Evolutionary conservation across 2,329 filamentous ascomycete genomes (phyloP).

Genomic region (Fusarium buharicum): DNA sequence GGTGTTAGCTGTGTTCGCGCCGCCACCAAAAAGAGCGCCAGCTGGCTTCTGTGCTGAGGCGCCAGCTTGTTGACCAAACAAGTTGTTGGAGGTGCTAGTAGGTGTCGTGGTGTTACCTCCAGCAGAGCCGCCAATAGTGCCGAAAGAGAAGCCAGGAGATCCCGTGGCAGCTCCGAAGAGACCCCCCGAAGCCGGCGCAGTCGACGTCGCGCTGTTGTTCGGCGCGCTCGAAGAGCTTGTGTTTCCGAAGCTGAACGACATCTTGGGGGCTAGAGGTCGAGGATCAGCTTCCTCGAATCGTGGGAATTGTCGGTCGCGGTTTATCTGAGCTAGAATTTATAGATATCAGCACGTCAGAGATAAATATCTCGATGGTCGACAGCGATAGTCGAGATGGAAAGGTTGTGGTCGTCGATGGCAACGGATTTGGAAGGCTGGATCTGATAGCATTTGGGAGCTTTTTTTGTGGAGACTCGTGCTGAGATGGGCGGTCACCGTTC

Average conservation of each 20-base stretch:
- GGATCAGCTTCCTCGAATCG: conserved; percentile 38
- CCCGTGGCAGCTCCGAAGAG: conserved; percentile 54
- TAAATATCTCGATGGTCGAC: conserved; percentile 3
- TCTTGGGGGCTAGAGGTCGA: conserved; percentile 40
- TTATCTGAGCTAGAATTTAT: conserved; percentile 4
- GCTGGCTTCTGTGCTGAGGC: conserved; percentile 44
- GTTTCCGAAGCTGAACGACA: conserved; percentile 56
- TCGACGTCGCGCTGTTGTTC: conserved; percentile 47
- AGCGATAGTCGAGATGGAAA: conserved; percentile 28
- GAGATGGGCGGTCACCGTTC: conserved; percentile 21
- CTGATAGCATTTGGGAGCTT: conserved; percentile 42
- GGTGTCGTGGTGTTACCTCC: conserved; percentile 46
- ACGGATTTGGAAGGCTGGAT: conserved; percentile 32
- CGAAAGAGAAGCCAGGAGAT: conserved; percentile 57
- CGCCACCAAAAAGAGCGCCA: conserved; percentile 40
- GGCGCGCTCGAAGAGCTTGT: conserved; percentile 49
- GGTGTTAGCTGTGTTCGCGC: conserved; percentile 38
- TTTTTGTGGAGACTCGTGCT: conserved; percentile 41
- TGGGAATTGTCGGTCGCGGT: conserved; percentile 25
- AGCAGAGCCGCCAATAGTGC: conserved; percentile 42
- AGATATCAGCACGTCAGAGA: conserved; percentile 14
- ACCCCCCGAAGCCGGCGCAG: conserved; percentile 54
- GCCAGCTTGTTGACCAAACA: conserved; percentile 50
- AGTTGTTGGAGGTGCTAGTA: conserved; percentile 40
- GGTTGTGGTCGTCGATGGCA: conserved; percentile 41